These are phyloP conservation scores for Pseudomonodictys pantanalensis DNA, from an alignment of 495 filamentous ascomycete genomes.

Conservation along the genomic window DNA sequence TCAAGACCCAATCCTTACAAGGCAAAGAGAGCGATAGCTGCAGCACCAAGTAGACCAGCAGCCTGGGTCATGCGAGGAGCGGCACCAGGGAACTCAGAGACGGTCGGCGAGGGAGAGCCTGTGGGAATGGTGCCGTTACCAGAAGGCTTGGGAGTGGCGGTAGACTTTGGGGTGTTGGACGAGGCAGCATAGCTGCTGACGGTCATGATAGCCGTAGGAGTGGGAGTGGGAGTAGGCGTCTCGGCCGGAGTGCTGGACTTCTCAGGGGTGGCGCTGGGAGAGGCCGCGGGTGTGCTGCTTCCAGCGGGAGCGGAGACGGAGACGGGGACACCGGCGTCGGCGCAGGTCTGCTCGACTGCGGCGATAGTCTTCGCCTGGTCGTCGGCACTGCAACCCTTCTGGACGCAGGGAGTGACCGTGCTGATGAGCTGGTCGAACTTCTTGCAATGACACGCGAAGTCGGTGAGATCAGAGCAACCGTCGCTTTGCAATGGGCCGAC, in stretches of 20 bases:
- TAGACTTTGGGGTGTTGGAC: not conserved
- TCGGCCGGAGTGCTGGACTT: not conserved
- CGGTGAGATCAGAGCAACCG: constrained; percentile 46
- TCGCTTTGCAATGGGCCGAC: constrained; percentile 43
- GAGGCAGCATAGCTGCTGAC: not conserved
- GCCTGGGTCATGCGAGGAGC: constrained; percentile 29
- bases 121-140: constrained; percentile 16
- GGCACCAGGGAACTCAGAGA: constrained; percentile 25
- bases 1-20: constrained; percentile 21
- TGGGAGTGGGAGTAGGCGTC: constrained; percentile 1
- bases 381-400: constrained; percentile 41
- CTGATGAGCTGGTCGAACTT: constrained; percentile 43
- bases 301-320: constrained; percentile 5
- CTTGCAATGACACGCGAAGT: constrained; percentile 54
- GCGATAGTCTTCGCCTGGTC: constrained; percentile 44
- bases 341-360: constrained; percentile 23
- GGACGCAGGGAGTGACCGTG: constrained; percentile 47
- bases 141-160: constrained; percentile 1
- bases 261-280: not conserved
- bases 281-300: not conserved
- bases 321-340: constrained; percentile 20
- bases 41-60: constrained; percentile 29
- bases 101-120: constrained; percentile 1
- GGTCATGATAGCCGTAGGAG: not conserved
- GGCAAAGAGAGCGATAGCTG: constrained; percentile 28